These are phyloP conservation scores for Podaxis sp. DNA, from an alignment of 768 basidiomycete genomes.

Conservation along the genomic window DNA sequence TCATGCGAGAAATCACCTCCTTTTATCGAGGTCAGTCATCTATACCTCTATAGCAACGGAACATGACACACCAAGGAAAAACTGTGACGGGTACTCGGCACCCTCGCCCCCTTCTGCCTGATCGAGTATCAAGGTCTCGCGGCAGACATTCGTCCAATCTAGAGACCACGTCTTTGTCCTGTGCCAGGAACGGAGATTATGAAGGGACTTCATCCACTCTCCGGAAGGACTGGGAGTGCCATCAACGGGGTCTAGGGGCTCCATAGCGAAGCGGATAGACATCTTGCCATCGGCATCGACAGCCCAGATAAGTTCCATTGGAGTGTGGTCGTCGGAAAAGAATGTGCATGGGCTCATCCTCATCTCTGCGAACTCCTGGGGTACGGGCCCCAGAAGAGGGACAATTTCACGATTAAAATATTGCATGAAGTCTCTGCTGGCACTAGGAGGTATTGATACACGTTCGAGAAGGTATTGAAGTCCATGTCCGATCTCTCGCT, in stretches of 20 bases:
- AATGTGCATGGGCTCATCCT: conserved; percentile 16
- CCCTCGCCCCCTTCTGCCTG: conserved; percentile 2
- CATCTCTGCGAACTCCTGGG: conserved; percentile 8
- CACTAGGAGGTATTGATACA: conserved; percentile 3
- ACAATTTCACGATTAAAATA: conserved; percentile 13
- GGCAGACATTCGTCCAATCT: conserved; percentile 20
- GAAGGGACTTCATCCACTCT: conserved; percentile 8
- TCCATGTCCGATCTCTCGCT: conserved; percentile 8
- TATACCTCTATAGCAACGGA: neutral
- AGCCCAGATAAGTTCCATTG: conserved; percentile 20
- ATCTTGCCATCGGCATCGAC: conserved; percentile 18
- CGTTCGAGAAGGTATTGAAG: conserved; percentile 14
- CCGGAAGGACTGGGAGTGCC: conserved; percentile 13
- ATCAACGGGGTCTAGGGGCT: conserved; percentile 16
- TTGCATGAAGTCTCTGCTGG: conserved; percentile 9
- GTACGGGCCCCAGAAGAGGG: conserved; percentile 18
- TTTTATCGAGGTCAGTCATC: neutral
- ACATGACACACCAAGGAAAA: conserved; percentile 18
- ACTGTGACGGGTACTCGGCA: conserved; percentile 15
- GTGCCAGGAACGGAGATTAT: conserved; percentile 12
- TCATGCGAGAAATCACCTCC: conserved; percentile 19
- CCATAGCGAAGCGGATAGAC: conserved; percentile 20
- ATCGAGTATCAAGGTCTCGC: conserved; percentile 15
- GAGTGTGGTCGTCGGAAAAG: conserved; percentile 20
- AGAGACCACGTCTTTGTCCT: conserved; percentile 13